Evolutionary conservation across 768 basidiomycete genomes (phyloP), one percentile per base, ranked within the genome.

Genomic region (Lyophyllum semitale): DNA sequence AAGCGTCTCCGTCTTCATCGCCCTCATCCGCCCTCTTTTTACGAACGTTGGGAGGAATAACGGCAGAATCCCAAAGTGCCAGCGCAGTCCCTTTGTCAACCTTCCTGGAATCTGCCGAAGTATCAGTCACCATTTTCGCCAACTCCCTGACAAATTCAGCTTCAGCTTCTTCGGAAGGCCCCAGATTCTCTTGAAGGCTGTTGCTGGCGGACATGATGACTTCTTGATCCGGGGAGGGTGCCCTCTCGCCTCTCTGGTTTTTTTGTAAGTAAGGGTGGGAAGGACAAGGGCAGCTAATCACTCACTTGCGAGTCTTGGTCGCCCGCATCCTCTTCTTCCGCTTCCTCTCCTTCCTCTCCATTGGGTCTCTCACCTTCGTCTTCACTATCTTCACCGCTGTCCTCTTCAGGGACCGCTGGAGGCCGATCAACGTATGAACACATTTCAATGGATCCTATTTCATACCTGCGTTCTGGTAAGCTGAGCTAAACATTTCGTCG

Each of bases 91-190:
- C 92, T 72, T 91, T 89, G 66, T 97, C 95, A 20, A 94, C 85
- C 65, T 89, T 92, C 60, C 93, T 79, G 3, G 88, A 83, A 61
- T 97, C 93, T 0, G 82, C 73, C 17, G 93, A 91, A 15, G 84
- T 88, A 62, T 96, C 93, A 0, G 91, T 93, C 45, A 98, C 86
- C 75, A 99, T 86, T 74, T 91, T 98, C 2, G 96, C 94, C 18
- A 99, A 82, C 68, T 98, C 97, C 68, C 93, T 93, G 8, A 89
- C 91, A 65, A 99, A 99, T 30, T 95, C 96, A 2, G 87, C 90
- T 44, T 96, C 91, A 18, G 90, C 93, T 65, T 95, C 94, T 60
- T 93, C 88, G 8, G 89, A 85, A 1, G 92, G 90, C 7, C 93
- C 93, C 37, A 92, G 76, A 53, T 79, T 77, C 64, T 95, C 93